Base-by-base conservation (phyloP, 352 stramenopile species). In the Globisporangium splendens region DNA sequence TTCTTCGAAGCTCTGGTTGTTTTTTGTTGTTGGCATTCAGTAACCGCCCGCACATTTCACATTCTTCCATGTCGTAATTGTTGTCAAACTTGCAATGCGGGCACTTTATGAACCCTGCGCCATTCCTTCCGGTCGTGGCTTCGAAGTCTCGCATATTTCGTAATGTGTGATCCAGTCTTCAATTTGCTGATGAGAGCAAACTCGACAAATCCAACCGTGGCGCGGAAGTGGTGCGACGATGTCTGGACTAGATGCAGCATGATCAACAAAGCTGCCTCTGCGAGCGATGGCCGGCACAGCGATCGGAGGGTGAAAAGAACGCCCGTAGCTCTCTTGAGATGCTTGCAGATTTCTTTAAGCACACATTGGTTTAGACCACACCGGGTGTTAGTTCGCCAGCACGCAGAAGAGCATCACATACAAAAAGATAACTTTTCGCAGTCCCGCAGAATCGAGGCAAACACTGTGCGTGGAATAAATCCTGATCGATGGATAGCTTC, bases 71-170 rank as follows among this genome's bases (percentile, higher is more conserved):
- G 24, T 88, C 80, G 52, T 78, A 87, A 50, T 88, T 90, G 67
- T 90, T 90, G 64, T 88, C 77, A 41, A 90, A 90, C 38, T 87
- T 82, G 54, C 80, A 90, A 39, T 84, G 68, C 20, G 61, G 65
- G 49, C 80, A 90, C 48, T 81, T 83, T 44, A 88, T 65, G 52
- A 79, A 90, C 0, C 66, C 70, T 61, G 69, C 72, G 0, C 77
- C 79, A 22, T 72, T 70, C 10, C 74, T 65, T 5, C 75, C 15
- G 64, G 71, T 22, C 67, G 75, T 0, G 79, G 77, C 47, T 86
- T 89, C 0, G 73, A 86, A 0, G 77, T 88, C 51, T 89, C 79
- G 43, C 79, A 89, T 15, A 89, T 79, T 58, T 89, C 79, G 57
- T 77, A 89, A 31, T 86, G 72, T 10, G 76, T 86, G 8, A 79